Evolutionary conservation across 1,284 basidiomycete genomes (phyloP).

Genomic region (Laetiporus sulphureus): DNA sequence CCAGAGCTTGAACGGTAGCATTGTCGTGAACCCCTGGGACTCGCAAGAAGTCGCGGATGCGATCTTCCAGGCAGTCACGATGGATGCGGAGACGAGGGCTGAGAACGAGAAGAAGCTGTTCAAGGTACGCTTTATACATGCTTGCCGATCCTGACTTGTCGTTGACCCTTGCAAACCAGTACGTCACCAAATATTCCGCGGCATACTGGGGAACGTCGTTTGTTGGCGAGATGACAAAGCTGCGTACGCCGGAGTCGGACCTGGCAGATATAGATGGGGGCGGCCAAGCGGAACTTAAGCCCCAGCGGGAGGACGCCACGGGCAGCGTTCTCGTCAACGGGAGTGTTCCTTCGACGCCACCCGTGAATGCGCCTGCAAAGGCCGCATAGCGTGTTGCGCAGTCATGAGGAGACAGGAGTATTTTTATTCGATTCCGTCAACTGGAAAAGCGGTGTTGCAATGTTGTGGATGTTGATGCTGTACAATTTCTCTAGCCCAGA

Average conservation of each 20-base stretch:
- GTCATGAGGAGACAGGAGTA: not conserved
- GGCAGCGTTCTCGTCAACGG: constrained; percentile 31
- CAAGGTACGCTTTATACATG: constrained; percentile 50
- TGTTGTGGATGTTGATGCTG: too few species aligned
- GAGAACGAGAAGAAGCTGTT: constrained; percentile 95
- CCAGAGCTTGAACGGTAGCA: constrained; percentile 88
- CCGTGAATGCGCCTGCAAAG: constrained; percentile 20
- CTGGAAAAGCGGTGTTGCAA: too few species aligned
- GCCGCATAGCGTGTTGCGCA: too few species aligned
- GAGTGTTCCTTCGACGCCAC: constrained; percentile 24
- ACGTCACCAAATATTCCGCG: constrained; percentile 90
- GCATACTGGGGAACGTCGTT: constrained; percentile 91
- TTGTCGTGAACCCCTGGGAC: constrained; percentile 97
- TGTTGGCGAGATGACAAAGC: constrained; percentile 75
- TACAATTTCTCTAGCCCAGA: too few species aligned
- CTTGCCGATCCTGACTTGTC: not conserved
- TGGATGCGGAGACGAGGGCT: constrained; percentile 73
- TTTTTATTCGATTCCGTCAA: constrained; percentile 4
- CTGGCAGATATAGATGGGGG: constrained; percentile 29
- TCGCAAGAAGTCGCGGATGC: constrained; percentile 94
- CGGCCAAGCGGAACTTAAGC: constrained; percentile 31
- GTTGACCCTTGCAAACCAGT: constrained; percentile 28
- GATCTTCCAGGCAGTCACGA: constrained; percentile 90
- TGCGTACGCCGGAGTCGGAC: constrained; percentile 24
- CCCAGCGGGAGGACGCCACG: constrained; percentile 25